Conservation (phyloP, 1,139 yeast genomes). For the Zygotorulaspora mrakii region DNA sequence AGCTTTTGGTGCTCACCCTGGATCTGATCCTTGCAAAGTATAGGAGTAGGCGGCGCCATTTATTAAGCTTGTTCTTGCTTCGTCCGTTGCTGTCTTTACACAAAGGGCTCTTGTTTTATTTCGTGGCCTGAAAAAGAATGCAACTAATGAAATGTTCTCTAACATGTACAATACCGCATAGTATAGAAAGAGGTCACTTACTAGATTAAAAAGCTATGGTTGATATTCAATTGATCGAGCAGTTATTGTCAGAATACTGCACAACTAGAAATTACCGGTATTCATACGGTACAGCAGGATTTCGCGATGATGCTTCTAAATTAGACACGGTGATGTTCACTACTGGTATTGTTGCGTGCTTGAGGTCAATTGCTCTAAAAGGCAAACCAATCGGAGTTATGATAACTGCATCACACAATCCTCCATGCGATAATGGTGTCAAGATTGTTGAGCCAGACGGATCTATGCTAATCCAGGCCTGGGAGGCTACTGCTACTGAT, state of each 20-base stretch:
- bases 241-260: slow-evolving; percentile 20
- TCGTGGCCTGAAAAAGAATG: neutral
- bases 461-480: slow-evolving; percentile 77
- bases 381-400: slow-evolving; percentile 81
- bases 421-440: slow-evolving; percentile 94
- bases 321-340: slow-evolving; percentile 83
- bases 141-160: neutral
- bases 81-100: neutral
- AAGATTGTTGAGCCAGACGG: slow-evolving; percentile 92
- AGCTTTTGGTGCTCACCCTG: slow-evolving; percentile 11
- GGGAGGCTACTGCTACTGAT: slow-evolving; percentile 81
- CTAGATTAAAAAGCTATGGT: slow-evolving; percentile 5
- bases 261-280: slow-evolving; percentile 44
- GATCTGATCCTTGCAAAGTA: slow-evolving; percentile 27
- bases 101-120: neutral
- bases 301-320: slow-evolving; percentile 67
- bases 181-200: neutral
- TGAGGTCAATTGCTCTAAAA: slow-evolving; percentile 66
- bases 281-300: slow-evolving; percentile 95
- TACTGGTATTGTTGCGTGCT: slow-evolving; percentile 75
- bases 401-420: slow-evolving; percentile 98
- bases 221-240: slow-evolving; percentile 5
- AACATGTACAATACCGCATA: neutral
- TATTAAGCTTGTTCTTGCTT: neutral
- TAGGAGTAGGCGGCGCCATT: slow-evolving; percentile 40